phyloP scores from a whole-genome alignment of 106 monocot genomes.

The Acorus calamus region DNA sequence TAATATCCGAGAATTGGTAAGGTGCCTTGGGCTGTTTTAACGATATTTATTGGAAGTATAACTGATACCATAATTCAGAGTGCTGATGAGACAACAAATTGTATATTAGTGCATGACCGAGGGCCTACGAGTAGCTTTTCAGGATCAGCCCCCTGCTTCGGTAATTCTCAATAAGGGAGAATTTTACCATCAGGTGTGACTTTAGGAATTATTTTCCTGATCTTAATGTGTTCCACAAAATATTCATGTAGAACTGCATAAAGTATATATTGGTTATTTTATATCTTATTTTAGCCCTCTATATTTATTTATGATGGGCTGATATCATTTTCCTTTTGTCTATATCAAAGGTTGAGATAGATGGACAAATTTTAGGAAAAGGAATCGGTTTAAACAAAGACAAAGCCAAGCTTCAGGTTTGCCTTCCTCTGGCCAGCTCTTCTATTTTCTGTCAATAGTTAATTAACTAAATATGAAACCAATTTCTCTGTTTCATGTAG shows the following conservation, averaged over 20 bases:
- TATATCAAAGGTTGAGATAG: slow-evolving; percentile 25
- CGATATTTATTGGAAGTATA: not conserved
- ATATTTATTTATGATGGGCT: too few species aligned
- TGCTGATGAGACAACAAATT: slow-evolving; percentile 1
- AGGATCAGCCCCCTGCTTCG: slow-evolving; percentile 31
- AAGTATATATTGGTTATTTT: not conserved
- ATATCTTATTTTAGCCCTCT: not conserved
- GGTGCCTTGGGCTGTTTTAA: slow-evolving; percentile 1
- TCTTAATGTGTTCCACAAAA: not conserved
- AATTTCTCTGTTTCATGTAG: too few species aligned
- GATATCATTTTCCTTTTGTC: not conserved
- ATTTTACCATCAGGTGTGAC: slow-evolving; percentile 32
- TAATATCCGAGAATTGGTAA: slow-evolving; percentile 34
- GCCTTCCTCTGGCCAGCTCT: not conserved
- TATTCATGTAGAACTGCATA: not conserved
- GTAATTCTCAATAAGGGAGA: slow-evolving; percentile 25
- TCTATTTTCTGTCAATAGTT: too few species aligned
- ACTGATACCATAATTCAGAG: not conserved
- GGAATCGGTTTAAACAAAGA: slow-evolving; percentile 32
- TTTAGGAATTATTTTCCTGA: not conserved
- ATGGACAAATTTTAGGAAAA: slow-evolving; percentile 27
- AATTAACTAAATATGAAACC: too few species aligned
- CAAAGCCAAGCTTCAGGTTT: slow-evolving; percentile 33
- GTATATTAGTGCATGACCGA: slow-evolving; percentile 21
- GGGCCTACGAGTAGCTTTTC: slow-evolving; percentile 27